Evolutionary conservation across 768 basidiomycete genomes (phyloP).

Genomic region (Mycena haematopus): DNA sequence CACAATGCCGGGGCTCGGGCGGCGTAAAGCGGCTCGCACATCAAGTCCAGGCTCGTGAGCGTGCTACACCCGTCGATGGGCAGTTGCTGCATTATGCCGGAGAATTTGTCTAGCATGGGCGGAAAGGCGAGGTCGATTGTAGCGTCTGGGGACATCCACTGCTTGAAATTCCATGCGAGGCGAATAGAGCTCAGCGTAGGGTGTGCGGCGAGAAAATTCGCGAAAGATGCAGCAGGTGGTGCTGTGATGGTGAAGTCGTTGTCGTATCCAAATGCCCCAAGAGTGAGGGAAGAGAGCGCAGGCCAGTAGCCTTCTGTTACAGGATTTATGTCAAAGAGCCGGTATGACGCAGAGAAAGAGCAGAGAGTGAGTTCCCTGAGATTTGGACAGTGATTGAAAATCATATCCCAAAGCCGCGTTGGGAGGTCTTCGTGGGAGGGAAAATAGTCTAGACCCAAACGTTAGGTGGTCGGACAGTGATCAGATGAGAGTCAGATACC

Average conservation of each 20-base stretch:
- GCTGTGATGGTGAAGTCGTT: slow-evolving; percentile 48
- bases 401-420: slow-evolving; percentile 53
- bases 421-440: slow-evolving; percentile 49
- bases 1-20: slow-evolving; percentile 41
- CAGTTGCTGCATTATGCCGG: slow-evolving; percentile 56
- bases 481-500: slow-evolving; percentile 33
- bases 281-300: slow-evolving; percentile 48
- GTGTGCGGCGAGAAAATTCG: slow-evolving; percentile 47
- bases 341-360: slow-evolving; percentile 54
- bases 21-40: slow-evolving; percentile 55
- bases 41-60: slow-evolving; percentile 52
- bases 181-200: slow-evolving; percentile 47
- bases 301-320: slow-evolving; percentile 49
- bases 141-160: slow-evolving; percentile 52
- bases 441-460: slow-evolving; percentile 42
- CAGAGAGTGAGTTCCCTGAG: slow-evolving; percentile 57
- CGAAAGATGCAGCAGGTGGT: slow-evolving; percentile 36
- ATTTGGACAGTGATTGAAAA: slow-evolving; percentile 50
- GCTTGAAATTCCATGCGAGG: slow-evolving; percentile 57
- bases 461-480: neutral
- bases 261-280: slow-evolving; percentile 58
- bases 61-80: slow-evolving; percentile 26
- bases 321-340: slow-evolving; percentile 50
- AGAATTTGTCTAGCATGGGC: slow-evolving; percentile 47
- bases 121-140: slow-evolving; percentile 40